Conservation (phyloP, 2,329 filamentous ascomycete species). For the Aspergillus chevalieri region DNA sequence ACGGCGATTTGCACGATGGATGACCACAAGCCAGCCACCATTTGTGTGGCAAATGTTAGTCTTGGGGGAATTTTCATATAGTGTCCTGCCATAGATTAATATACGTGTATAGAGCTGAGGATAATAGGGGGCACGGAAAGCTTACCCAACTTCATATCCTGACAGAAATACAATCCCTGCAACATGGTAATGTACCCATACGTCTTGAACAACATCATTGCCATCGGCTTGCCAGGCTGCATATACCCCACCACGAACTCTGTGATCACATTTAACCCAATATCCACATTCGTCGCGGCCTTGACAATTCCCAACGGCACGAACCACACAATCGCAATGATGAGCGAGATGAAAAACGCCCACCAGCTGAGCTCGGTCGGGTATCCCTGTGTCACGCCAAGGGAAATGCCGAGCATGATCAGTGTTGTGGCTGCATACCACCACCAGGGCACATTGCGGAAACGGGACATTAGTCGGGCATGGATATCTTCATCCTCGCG, state of each 20-base stretch:
- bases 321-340: constrained; percentile 58
- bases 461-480: constrained; percentile 29
- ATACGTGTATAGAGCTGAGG: not conserved
- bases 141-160: constrained; percentile 57
- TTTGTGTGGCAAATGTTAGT: constrained; percentile 48
- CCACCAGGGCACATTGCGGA: constrained; percentile 32
- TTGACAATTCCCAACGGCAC: constrained; percentile 59
- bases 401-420: constrained; percentile 45
- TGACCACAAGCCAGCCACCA: constrained; percentile 46
- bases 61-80: constrained; percentile 57
- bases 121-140: not conserved
- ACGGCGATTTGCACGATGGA: constrained; percentile 45
- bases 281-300: constrained; percentile 60
- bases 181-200: constrained; percentile 65
- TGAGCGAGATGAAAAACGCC: constrained; percentile 62
- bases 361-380: constrained; percentile 66
- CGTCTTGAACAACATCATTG: constrained; percentile 74
- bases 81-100: constrained; percentile 34
- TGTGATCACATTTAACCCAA: constrained; percentile 67
- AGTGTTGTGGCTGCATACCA: constrained; percentile 29
- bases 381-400: constrained; percentile 47
- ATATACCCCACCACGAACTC: constrained; percentile 70
- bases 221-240: constrained; percentile 62
- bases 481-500: constrained; percentile 33
- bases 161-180: constrained; percentile 59